Percentiles rank a stretch among this genome's conserved stretches.
These are phyloP conservation scores for Thalassiosira sp. DNA, from an alignment of 352 stramenopile species.

Conservation along the genomic window DNA sequence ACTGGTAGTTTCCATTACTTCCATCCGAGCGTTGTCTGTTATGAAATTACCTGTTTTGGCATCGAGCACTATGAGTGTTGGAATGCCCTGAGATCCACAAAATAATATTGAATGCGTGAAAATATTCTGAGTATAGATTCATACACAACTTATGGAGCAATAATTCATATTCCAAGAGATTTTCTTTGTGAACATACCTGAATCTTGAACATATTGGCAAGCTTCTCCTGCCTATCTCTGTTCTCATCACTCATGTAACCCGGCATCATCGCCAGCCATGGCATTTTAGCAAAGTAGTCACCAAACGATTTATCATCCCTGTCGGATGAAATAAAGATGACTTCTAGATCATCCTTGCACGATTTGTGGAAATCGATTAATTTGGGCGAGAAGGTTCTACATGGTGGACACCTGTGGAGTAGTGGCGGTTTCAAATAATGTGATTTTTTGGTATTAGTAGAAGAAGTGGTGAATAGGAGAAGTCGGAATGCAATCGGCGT, in stretches of 20 bases:
- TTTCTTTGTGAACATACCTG: constrained; percentile 12
- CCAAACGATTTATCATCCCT: constrained; percentile 80
- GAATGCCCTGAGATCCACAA: constrained; percentile 72
- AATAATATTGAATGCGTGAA: background rate
- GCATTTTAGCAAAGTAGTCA: constrained; percentile 92
- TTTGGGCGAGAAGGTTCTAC: constrained; percentile 93
- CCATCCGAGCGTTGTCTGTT: constrained; percentile 49
- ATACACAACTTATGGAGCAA: background rate
- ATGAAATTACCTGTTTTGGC: constrained; percentile 75
- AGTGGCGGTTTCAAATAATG: constrained; percentile 10
- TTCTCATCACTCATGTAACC: constrained; percentile 70
- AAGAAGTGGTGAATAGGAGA: too few relatives aligned
- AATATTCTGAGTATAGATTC: background rate
- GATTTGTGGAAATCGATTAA: constrained; percentile 90
- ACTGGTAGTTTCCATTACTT: constrained; percentile 57
- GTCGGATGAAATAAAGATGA: constrained; percentile 93
- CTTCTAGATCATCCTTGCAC: constrained; percentile 79
- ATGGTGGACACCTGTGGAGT: constrained; percentile 88
- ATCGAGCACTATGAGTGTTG: constrained; percentile 85
- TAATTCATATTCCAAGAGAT: background rate
- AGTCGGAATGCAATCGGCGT: too few relatives aligned
- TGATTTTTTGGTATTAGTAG: too few relatives aligned
- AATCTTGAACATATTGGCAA: constrained; percentile 79
- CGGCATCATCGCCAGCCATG: constrained; percentile 86
- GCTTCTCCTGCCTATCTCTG: constrained; percentile 56